Evolutionary conservation across 78 protist species (phyloP), one percentile per base, ranked within the genome.

Genomic region (Bodo saltans): DNA sequence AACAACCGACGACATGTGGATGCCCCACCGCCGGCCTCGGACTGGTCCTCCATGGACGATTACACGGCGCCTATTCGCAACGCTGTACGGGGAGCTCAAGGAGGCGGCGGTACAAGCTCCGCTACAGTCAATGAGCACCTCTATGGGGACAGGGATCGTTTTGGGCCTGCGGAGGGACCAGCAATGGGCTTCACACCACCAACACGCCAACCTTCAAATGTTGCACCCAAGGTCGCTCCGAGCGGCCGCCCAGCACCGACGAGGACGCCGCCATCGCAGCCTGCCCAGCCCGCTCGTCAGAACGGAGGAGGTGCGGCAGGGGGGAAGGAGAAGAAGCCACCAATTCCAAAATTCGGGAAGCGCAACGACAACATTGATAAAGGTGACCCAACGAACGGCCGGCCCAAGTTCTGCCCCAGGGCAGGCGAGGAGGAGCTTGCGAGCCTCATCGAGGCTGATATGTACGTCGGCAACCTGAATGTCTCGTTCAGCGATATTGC

Each of bases 401-500:
- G 60, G 17, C n/a, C n/a, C n/a, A 47, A 47, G 60, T 47, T 47
- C 60, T 8, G 8, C n/a, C 60, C 60, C n/a, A 8, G 60, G 60
- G n/a, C 60, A 8, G 60, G 60, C n/a, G 60, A 47, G n/a, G 60
- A 47, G 60, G 60, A 8, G n/a, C 60, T 47, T 17, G 60, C 60
- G 60, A 8, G 17, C n/a, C n/a, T 23, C 60, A 47, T 47, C 60
- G 60, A 8, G 60, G 8, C 60, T 8, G 60, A 47, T 17, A 47
- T 47, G 60, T 23, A 8, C 60, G 60, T 47, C 60, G 60, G 60
- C 60, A 47, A 8, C 60, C 8, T 47, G n/a, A 17, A 47, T 8
- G 17, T 17, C n/a, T 23, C 8, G n/a, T 47, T 47, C 60, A 17
- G 17, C 60, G 92, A 88, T 68, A 85, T 95, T 34, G 96, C 96